phyloP scores from a whole-genome alignment of 768 basidiomycete genomes.

The Suillus sp. region DNA sequence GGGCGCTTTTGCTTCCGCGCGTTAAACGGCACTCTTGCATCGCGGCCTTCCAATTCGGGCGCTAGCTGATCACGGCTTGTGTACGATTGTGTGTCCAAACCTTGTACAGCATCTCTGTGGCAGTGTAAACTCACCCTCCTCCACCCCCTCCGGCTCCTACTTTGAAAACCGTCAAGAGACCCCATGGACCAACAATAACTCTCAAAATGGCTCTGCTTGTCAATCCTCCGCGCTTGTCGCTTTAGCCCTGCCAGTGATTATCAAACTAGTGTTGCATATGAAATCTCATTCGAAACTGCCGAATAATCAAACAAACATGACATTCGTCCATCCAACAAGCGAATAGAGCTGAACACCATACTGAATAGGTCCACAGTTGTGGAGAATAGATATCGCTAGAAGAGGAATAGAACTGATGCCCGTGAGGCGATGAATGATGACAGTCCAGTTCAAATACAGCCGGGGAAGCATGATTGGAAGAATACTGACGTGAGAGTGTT shows the following conservation, averaged over 20 bases:
- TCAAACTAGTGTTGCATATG: conserved; percentile 22
- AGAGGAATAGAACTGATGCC: conserved; percentile 14
- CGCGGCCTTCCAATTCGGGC: conserved; percentile 24
- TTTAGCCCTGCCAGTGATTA: conserved; percentile 19
- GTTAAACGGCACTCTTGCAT: conserved; percentile 10
- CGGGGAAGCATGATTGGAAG: conserved; percentile 8
- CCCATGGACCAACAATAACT: conserved; percentile 25
- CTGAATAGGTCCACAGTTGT: not conserved
- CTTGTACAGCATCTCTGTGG: too few relatives aligned
- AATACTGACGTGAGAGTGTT: conserved; percentile 26
- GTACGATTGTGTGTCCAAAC: not conserved
- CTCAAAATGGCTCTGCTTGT: conserved; percentile 25
- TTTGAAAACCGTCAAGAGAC: conserved; percentile 14
- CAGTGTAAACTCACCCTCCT: conserved; percentile 8
- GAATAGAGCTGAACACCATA: conserved; percentile 12
- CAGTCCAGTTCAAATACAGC: conserved; percentile 3
- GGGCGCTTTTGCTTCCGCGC: conserved; percentile 29
- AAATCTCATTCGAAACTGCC: not conserved
- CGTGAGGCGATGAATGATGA: conserved; percentile 11
- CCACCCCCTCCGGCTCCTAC: conserved; percentile 11
- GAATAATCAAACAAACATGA: not conserved
- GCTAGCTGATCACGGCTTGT: conserved; percentile 22
- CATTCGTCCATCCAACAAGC: not conserved
- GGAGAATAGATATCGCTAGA: conserved; percentile 7
- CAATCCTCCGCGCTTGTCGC: conserved; percentile 37